A percentile compares a stretch with the other conserved stretches of the same genome.
These are phyloP conservation scores for Ambrosiella cleistominuta DNA, from an alignment of 2,329 filamentous ascomycete genomes.

Conservation along the genomic window DNA sequence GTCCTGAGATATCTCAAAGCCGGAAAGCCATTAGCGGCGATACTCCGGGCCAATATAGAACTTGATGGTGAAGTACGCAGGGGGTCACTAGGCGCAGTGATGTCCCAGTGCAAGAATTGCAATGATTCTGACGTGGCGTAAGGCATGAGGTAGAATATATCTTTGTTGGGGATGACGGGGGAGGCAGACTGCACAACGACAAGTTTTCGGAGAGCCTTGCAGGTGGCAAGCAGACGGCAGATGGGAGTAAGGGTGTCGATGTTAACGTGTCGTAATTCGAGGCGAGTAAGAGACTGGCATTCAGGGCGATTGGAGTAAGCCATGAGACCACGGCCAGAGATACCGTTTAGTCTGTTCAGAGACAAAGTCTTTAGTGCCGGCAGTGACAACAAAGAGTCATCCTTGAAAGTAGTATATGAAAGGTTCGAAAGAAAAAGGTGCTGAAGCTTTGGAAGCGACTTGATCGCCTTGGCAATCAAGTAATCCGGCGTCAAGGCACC, in stretches of 20 bases:
- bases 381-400: conserved; percentile 35
- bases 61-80: conserved; percentile 31
- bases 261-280: conserved; percentile 39
- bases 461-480: conserved; percentile 33
- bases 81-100: conserved; percentile 31
- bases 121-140: conserved; percentile 41
- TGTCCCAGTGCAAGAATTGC: conserved; percentile 44
- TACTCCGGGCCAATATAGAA: conserved; percentile 44
- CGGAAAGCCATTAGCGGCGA: conserved; percentile 45
- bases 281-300: conserved; percentile 27
- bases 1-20: conserved; percentile 39
- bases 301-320: conserved; percentile 34
- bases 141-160: conserved; percentile 43
- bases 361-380: conserved; percentile 37
- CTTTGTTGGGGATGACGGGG: conserved; percentile 36
- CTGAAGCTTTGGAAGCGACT: conserved; percentile 34
- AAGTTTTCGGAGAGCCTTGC: conserved; percentile 31
- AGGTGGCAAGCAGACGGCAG: conserved; percentile 40
- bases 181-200: conserved; percentile 36
- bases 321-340: conserved; percentile 39
- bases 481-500: conserved; percentile 35
- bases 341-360: conserved; percentile 36
- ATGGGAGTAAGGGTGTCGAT: conserved; percentile 38
- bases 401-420: conserved; percentile 37
- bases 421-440: conserved; percentile 42